Evolutionary conservation across 2,329 filamentous ascomycete species (phyloP).

Genomic region (Monilinia fructigena): DNA sequence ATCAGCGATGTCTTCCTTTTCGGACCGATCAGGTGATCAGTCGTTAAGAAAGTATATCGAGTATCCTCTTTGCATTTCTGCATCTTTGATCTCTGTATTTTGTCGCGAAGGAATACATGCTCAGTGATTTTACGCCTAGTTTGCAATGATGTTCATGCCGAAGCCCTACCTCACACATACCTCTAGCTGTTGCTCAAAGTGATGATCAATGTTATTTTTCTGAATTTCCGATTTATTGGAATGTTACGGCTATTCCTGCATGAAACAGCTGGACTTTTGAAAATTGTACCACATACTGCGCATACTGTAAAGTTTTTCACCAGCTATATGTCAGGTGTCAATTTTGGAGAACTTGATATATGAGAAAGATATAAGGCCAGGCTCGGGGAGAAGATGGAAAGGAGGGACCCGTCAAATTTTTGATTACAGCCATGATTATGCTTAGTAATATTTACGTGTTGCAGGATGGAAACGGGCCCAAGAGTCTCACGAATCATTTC

Average conservation of each 20-base stretch:
- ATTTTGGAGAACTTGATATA: background rate
- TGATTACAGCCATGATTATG: background rate
- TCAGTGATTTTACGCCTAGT: background rate
- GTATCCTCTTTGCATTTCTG: background rate
- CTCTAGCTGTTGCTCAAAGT: background rate
- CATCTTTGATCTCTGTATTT: background rate
- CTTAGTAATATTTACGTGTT: background rate
- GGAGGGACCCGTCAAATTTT: background rate
- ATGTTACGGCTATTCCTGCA: background rate
- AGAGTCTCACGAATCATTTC: background rate
- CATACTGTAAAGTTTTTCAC: background rate
- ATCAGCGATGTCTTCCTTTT: slow-evolving; percentile 13
- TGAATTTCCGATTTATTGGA: background rate
- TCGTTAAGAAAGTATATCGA: background rate
- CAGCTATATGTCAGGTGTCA: background rate
- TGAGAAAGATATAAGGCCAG: background rate
- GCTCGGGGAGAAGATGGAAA: background rate
- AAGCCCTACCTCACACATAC: background rate
- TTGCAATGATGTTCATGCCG: background rate
- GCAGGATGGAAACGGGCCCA: background rate
- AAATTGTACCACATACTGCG: background rate
- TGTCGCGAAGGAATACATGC: background rate
- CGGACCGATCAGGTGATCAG: slow-evolving; percentile 14
- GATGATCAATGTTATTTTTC: background rate
- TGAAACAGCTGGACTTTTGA: background rate